Percentiles rank a stretch among this genome's conserved stretches.
phyloP scores from a whole-genome alignment of 1,139 yeast species.

The Sugiyamaella grinbergsii region DNA sequence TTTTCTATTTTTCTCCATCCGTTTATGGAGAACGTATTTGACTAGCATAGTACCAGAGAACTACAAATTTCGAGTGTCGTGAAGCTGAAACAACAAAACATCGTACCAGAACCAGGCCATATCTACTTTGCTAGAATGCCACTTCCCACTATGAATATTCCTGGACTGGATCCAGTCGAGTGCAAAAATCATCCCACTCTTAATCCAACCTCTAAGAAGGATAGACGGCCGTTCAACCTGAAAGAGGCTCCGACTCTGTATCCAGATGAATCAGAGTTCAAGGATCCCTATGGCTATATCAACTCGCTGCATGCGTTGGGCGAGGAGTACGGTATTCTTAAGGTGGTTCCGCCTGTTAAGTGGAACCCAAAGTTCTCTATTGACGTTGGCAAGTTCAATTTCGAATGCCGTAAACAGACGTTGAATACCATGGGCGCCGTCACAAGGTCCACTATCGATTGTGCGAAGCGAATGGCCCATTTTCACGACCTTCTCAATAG shows the following conservation, averaged over 20 bases:
- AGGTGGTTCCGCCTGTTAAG: constrained; percentile 57
- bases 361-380: constrained; percentile 48
- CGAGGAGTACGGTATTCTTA: constrained; percentile 66
- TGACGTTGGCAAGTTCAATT: constrained; percentile 52
- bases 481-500: constrained; percentile 37
- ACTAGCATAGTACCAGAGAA: not conserved
- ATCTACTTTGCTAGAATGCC: not conserved
- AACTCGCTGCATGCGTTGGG: constrained; percentile 54
- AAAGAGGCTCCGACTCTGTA: constrained; percentile 53
- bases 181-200: constrained; percentile 26
- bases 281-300: constrained; percentile 52
- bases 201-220: constrained; percentile 26
- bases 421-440: constrained; percentile 49
- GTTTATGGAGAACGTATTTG: constrained; percentile 7
- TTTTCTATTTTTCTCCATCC: not conserved
- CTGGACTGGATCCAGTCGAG: constrained; percentile 29
- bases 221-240: constrained; percentile 36
- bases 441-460: constrained; percentile 43
- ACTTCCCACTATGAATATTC: constrained; percentile 14
- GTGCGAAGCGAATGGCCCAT: constrained; percentile 41
- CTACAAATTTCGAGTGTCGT: not conserved
- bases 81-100: not conserved
- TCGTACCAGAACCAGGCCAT: not conserved
- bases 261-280: constrained; percentile 50
- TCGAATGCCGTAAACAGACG: constrained; percentile 57